Evolutionary conservation across 2,329 filamentous ascomycete species (phyloP).

Genomic region (Furcasterigmium furcatum): DNA sequence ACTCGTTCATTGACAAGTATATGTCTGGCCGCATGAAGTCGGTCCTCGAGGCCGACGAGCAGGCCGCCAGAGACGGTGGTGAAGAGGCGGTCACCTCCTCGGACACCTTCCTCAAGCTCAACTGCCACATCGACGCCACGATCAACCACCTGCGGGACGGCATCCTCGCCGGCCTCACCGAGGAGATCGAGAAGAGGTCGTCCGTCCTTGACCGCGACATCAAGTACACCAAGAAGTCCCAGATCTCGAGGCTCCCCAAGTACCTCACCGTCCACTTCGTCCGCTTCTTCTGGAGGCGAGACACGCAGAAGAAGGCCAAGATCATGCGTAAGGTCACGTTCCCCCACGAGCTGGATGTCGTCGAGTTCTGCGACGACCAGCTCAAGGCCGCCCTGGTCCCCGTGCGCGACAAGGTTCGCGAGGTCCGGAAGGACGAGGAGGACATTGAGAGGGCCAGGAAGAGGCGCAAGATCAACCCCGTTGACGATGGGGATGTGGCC

Average conservation of each 20-base stretch:
- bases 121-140: constrained; percentile 86
- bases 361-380: constrained; percentile 94
- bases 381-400: constrained; percentile 80
- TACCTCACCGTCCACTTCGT: constrained; percentile 97
- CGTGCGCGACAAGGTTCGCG: constrained; percentile 93
- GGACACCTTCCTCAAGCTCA: constrained; percentile 85
- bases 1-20: constrained; percentile 86
- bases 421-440: constrained; percentile 91
- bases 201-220: constrained; percentile 74
- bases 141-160: constrained; percentile 92
- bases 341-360: constrained; percentile 84
- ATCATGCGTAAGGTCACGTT: constrained; percentile 99
- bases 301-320: constrained; percentile 97
- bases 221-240: constrained; percentile 85
- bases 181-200: constrained; percentile 90
- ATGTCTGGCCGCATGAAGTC: constrained; percentile 81
- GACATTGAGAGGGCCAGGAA: constrained; percentile 91
- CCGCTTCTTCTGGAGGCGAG: constrained; percentile 95
- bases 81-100: constrained; percentile 66
- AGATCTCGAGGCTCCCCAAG: constrained; percentile 85
- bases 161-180: constrained; percentile 74
- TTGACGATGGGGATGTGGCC: constrained; percentile 41
- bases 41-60: constrained; percentile 78
- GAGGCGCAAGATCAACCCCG: constrained; percentile 70
- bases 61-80: constrained; percentile 68